Base-by-base conservation (phyloP, 169 alveolate genomes). In the Babesia sp. region DNA sequence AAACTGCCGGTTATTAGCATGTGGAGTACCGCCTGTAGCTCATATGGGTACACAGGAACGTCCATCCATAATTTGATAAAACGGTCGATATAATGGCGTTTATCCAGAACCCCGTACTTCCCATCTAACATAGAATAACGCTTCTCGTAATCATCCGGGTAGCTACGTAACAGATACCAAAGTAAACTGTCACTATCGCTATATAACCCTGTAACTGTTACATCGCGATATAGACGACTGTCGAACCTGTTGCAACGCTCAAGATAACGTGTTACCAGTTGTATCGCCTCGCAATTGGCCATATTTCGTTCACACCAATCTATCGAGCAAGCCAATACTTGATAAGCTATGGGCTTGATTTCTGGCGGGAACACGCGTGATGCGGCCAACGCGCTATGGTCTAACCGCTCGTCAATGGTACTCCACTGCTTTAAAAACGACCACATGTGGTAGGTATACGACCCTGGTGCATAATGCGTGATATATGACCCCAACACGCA, bases 361-460 rank as follows among this genome's bases (percentile, higher is more conserved):
- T 64, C 74, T 2, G 4, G 63, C 24, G 61, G 28, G 54, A 64
- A 31, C 18, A 48, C 18, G 1, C 33, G 8, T 22, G 69, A 59
- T 1, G 64, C 58, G 11, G 66, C 68, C 7, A 18, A 31, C 4
- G 54, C 22, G 2, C 66, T 56, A 24, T 3, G 8, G 4, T 26
- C 48, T 20, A 72, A 3, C 1, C 31, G 57, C 28, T 29, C 28
- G 67, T 72, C 83, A 1, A 39, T 16, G 67, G 59, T 50, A 22
- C 45, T n/a, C 83, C 83, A 72, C 28, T 29, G 54, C 54, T 72
- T 72, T 31, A 72, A 60, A 72, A 72, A 72, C n/a, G 42, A 33
- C 60, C 51, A 54, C 16, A 18, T 36, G 1, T 22, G n/a, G 36
- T 56, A 44, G 58, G 20, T 20, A 14, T 45, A 51, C 6, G 53